phyloP scores from a whole-genome alignment of 768 basidiomycete species.

The Tephrocybe sp. region DNA sequence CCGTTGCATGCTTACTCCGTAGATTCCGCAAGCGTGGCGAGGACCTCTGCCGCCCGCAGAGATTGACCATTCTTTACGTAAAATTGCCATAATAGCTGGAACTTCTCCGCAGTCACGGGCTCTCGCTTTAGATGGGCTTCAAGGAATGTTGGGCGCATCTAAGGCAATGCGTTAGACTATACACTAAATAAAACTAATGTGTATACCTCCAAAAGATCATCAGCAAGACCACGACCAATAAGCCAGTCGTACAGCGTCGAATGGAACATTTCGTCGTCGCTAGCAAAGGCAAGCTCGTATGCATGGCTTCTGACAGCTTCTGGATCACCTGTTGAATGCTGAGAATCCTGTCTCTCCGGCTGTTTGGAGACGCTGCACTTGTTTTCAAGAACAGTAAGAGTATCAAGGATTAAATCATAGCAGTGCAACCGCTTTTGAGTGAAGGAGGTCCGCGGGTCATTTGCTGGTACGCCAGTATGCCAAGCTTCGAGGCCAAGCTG shows the following conservation, averaged over 20 bases:
- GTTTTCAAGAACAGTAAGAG: slow-evolving; percentile 77
- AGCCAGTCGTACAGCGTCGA: slow-evolving; percentile 95
- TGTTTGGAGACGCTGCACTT: slow-evolving; percentile 34
- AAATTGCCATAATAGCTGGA: slow-evolving; percentile 94
- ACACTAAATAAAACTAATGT: slow-evolving; percentile 1
- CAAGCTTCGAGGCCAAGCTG: slow-evolving; percentile 76
- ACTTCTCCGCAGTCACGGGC: slow-evolving; percentile 76
- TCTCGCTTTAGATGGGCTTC: slow-evolving; percentile 85
- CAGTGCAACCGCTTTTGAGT: slow-evolving; percentile 67
- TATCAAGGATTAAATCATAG: slow-evolving; percentile 82
- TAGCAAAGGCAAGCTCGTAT: slow-evolving; percentile 80
- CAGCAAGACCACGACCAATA: slow-evolving; percentile 72
- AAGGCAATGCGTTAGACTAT: slow-evolving; percentile 8
- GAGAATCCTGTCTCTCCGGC: slow-evolving; percentile 17
- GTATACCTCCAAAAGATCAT: slow-evolving; percentile 88
- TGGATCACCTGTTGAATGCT: slow-evolving; percentile 42
- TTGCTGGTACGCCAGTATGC: slow-evolving; percentile 52
- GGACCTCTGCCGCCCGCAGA: slow-evolving; percentile 82
- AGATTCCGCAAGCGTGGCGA: slow-evolving; percentile 81
- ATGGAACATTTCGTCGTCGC: slow-evolving; percentile 92
- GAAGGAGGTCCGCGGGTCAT: slow-evolving; percentile 56
- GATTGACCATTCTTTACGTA: slow-evolving; percentile 92
- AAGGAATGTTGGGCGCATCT: slow-evolving; percentile 87
- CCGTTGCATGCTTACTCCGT: slow-evolving; percentile 53
- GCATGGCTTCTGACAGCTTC: slow-evolving; percentile 80